Base-by-base conservation (phyloP, 768 basidiomycete species). In the Lactarius hatsudake region DNA sequence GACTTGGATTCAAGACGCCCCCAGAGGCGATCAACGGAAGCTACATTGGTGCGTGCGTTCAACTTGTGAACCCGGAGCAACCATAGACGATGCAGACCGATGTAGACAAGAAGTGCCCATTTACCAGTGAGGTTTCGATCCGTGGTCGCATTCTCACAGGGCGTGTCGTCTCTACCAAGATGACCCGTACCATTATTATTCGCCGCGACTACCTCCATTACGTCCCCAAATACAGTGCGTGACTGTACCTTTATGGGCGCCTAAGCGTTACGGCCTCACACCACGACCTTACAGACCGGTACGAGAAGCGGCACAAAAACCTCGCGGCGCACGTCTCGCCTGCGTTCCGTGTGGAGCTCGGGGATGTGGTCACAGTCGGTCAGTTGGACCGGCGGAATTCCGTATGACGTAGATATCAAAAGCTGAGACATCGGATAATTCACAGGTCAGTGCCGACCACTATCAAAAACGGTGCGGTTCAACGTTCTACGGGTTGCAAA, bases 391-490 rank as follows among this genome's bases (percentile, higher is more conserved):
- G 59, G 13, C 18, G 9, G 30, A n/a, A 26, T 53, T 28, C 20
- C 12, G 17, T 32, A 1, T n/a, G 12, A 42, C 23, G 36, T 63
- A 38, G 5, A 28, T 26, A 26, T 30, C 38, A 26, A 45, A 34
- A 13, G 61, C 65, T 73, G 58, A 71, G 26, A 26, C 10, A 18
- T 20, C 26, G 17, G 32, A 26, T 63, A 20, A 34, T 38, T 67
- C 51, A 55, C 73, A 94, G 94, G 95, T 42, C 97, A 99, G 87
- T 99, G 97, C 84, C 91, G 97, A 77, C 97, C 97, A 73, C 81
- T 98, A 75, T 98, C 97, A 69, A 99, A 99, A 82, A 98, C 96
- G 40, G 94, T 98, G 75, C 93, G 97, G 60, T 99, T 99, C 90
- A 99, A 99, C 81, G 97, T 99, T 66, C 80, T 98, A 77, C 91